These are phyloP conservation scores for Diversispora epigaea DNA, from an alignment of 192 early-diverging fungal species.

Conservation along the genomic window DNA sequence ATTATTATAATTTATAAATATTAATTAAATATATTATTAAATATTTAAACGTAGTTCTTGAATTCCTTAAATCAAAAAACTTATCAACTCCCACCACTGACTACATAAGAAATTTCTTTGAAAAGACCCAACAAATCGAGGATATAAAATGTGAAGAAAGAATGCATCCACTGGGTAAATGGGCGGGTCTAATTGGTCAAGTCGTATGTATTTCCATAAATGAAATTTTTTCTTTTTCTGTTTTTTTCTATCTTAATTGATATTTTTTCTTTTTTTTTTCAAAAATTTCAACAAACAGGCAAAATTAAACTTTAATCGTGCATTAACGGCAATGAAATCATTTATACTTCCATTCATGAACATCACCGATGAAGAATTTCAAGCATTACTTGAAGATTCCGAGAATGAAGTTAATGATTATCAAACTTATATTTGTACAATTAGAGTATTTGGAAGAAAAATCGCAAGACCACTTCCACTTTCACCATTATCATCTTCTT, in stretches of 20 bases:
- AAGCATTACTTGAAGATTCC: too few relatives aligned
- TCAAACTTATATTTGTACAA: too few relatives aligned
- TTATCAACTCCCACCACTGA: not conserved
- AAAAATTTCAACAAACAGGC: not conserved
- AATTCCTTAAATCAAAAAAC: not conserved
- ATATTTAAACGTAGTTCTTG: not conserved
- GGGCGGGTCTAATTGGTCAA: slow-evolving; percentile 3
- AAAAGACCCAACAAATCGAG: not conserved
- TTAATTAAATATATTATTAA: not conserved
- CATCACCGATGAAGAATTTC: not conserved
- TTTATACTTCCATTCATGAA: slow-evolving; percentile 8
- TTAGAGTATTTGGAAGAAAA: too few relatives aligned
- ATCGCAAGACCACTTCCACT: too few relatives aligned
- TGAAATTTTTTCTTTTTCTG: too few relatives aligned
- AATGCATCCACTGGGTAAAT: slow-evolving; percentile 3
- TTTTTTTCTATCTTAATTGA: not conserved
- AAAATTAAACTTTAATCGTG: not conserved
- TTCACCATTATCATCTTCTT: too few relatives aligned
- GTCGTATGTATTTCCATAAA: slow-evolving; percentile 3
- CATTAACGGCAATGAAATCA: not conserved
- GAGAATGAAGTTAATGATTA: too few relatives aligned
- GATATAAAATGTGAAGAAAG: slow-evolving; percentile 1
- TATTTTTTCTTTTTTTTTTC: not conserved
- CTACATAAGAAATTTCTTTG: not conserved
- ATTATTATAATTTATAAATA: not conserved